Percentiles rank a stretch among this genome's conserved stretches.
Evolutionary conservation across 23 red algal species (phyloP).

Genomic region (Gracilaria domingensis): DNA sequence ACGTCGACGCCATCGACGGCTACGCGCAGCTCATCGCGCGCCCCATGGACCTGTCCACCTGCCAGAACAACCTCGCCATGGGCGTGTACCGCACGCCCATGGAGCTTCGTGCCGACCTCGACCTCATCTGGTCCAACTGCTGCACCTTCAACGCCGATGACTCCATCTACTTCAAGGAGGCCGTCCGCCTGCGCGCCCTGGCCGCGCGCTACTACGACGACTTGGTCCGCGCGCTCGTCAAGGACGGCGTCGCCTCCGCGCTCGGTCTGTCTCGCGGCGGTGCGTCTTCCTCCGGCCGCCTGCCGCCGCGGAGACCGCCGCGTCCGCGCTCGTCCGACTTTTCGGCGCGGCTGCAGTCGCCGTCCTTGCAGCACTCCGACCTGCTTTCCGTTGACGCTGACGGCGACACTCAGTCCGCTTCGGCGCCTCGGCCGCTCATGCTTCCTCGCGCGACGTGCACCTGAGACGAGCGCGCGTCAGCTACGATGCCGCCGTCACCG

Average conservation of each 20-base stretch:
- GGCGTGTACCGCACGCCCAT: conserved; percentile 76
- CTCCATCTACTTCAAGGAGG: conserved; percentile 80
- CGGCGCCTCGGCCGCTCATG: conserved; percentile 37
- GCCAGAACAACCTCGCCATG: conserved; percentile 76
- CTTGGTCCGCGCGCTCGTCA: conserved; percentile 31
- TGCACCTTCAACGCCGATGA: conserved; percentile 84
- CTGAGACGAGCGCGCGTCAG: conserved; percentile 38
- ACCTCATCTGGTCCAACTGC: conserved; percentile 95
- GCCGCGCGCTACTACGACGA: conserved; percentile 72
- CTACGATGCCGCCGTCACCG: conserved; percentile 42
- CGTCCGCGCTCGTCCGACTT: conserved; percentile 26
- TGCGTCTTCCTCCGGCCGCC: conserved; percentile 5
- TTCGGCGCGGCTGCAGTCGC: conserved; percentile 25
- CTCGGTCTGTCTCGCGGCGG: conserved; percentile 35
- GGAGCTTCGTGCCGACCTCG: conserved; percentile 80
- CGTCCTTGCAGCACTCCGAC: conserved; percentile 36
- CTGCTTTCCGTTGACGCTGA: conserved; percentile 37
- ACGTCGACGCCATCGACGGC: conserved; percentile 69
- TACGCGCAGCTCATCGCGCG: conserved; percentile 76
- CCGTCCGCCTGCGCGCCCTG: conserved; percentile 63
- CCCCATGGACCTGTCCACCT: conserved; percentile 93
- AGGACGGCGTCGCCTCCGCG: conserved; percentile 65
- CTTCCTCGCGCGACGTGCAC: conserved; percentile 35
- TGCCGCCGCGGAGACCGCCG: conserved; percentile 35
- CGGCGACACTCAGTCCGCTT: conserved; percentile 40